A percentile compares a stretch with the other conserved stretches of the same genome.
Conservation (phyloP, 139 green algal genomes). For the Trebouxia sp. region DNA sequence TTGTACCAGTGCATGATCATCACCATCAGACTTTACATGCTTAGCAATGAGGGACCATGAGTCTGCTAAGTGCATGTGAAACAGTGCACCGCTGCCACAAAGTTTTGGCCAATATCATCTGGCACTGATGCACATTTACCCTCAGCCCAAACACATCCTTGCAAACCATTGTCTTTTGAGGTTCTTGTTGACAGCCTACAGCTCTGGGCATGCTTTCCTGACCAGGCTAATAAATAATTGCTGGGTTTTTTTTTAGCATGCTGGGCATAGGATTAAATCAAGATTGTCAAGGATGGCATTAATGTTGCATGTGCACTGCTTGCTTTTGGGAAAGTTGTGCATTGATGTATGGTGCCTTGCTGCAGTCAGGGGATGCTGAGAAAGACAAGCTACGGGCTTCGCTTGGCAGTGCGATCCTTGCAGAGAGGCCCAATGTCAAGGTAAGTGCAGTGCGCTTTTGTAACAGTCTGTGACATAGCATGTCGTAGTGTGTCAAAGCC, state of each 20-base stretch:
- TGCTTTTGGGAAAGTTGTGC: neutral
- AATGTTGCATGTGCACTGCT: neutral
- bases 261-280: too few species aligned
- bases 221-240: too few species aligned
- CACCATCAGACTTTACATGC: neutral
- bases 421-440: constrained; percentile 94
- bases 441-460: constrained; percentile 41
- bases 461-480: too few species aligned
- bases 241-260: too few species aligned
- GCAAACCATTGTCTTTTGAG: too few species aligned
- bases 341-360: neutral
- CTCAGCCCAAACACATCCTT: neutral
- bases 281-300: neutral
- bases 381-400: constrained; percentile 80
- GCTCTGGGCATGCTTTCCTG: too few species aligned
- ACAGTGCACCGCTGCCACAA: too few species aligned
- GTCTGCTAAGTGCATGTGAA: too few species aligned
- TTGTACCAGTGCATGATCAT: neutral
- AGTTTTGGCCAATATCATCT: neutral
- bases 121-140: neutral
- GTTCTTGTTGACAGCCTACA: too few species aligned
- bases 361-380: constrained; percentile 57
- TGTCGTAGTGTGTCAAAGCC: too few species aligned
- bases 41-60: neutral
- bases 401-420: constrained; percentile 80